These are phyloP conservation scores for Mucor sp. DNA, from an alignment of 371 early-diverging fungal species.

Conservation along the genomic window DNA sequence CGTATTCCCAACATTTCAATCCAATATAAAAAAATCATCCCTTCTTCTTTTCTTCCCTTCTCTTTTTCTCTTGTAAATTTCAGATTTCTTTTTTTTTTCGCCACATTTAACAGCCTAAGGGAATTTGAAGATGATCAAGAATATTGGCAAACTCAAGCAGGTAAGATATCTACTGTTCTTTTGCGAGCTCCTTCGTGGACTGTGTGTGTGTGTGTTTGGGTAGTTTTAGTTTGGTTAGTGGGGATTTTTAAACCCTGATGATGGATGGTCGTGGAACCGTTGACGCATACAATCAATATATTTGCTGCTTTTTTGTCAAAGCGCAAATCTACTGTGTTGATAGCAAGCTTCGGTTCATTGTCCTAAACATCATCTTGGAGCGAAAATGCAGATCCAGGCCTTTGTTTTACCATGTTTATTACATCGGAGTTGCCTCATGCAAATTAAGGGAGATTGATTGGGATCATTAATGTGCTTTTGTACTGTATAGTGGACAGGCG, in stretches of 20 bases:
- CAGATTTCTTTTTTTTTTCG: not conserved
- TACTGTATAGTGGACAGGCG: constrained; percentile 50
- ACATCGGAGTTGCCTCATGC: not conserved
- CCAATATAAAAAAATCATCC: not conserved
- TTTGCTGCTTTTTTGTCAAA: not conserved
- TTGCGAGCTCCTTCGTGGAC: not conserved
- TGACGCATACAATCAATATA: not conserved
- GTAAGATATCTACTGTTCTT: constrained; percentile 27
- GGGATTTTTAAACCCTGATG: not conserved
- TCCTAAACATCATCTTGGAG: not conserved
- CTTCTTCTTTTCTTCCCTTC: constrained; percentile 5
- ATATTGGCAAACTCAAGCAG: constrained; percentile 73
- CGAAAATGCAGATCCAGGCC: not conserved
- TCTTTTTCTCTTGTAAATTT: not conserved
- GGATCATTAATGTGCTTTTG: constrained; percentile 1
- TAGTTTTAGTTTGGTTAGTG: not conserved
- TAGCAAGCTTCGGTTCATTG: not conserved
- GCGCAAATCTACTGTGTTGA: not conserved
- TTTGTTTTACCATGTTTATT: constrained; percentile 5
- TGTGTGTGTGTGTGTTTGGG: not conserved
- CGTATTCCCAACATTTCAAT: constrained; percentile 5
- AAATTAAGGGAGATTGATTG: not conserved
- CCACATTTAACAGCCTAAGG: not conserved
- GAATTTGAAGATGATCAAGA: constrained; percentile 55
- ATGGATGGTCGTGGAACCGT: not conserved